Percentiles rank a stretch among this genome's conserved stretches.
These are phyloP conservation scores for Cucurbita pepo DNA, from an alignment of 306 rosid species.

Conservation along the genomic window DNA sequence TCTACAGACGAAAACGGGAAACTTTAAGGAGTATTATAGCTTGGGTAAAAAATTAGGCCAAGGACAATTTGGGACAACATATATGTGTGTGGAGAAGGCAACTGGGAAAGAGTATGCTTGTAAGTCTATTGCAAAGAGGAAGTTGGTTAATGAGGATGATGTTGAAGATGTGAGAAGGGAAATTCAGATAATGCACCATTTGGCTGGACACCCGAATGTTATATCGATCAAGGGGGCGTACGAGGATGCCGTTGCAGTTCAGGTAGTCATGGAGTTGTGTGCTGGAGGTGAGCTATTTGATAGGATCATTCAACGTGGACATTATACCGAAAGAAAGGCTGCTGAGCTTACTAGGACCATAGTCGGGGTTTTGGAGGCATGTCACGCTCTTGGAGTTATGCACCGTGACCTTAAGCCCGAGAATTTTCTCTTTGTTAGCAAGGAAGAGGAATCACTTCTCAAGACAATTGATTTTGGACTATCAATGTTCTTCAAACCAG, in stretches of 20 bases:
- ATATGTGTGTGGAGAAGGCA: conserved; percentile 66
- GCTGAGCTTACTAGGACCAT: conserved; percentile 87
- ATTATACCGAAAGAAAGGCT: conserved; percentile 85
- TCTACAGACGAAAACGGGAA: conserved; percentile 55
- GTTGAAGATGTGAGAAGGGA: conserved; percentile 98
- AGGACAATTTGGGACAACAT: conserved; percentile 85
- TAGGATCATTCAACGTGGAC: conserved; percentile 86
- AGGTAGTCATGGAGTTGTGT: conserved; percentile 96
- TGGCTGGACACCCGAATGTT: conserved; percentile 81
- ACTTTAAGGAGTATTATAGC: conserved; percentile 52
- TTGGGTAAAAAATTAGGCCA: conserved; percentile 80
- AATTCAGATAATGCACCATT: conserved; percentile 98
- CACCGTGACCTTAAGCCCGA: conserved; percentile 97
- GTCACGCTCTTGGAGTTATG: conserved; percentile 91
- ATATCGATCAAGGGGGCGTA: conserved; percentile 91
- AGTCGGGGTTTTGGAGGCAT: conserved; percentile 89
- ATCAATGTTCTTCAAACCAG: conserved; percentile 92
- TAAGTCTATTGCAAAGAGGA: conserved; percentile 93
- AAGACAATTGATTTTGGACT: conserved; percentile 94
- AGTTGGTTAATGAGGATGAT: conserved; percentile 64
- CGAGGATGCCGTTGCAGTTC: conserved; percentile 85
- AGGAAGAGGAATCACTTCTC: conserved; percentile 84
- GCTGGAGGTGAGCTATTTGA: conserved; percentile 98
- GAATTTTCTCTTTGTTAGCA: conserved; percentile 77
- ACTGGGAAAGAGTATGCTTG: conserved; percentile 73